Evolutionary conservation across 306 rosid genomes (phyloP), one percentile per base, ranked within the genome.

Genomic region (Quercus alba): DNA sequence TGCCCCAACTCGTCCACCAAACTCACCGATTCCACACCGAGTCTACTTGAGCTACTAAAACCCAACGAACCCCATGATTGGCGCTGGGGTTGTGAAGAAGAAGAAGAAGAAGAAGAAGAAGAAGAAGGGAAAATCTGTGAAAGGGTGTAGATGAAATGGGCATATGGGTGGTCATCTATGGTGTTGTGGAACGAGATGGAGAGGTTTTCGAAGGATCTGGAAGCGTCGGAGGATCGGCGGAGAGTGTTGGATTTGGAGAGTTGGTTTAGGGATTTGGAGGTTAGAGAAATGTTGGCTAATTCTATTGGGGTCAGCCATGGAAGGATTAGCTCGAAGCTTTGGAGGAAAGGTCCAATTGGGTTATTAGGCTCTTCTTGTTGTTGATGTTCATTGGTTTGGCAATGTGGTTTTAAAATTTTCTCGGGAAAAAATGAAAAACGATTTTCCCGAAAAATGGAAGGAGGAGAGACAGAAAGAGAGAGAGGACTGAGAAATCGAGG

Each of bases 81-180:
- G 72, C 93, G 91, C 0, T 35, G 57, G 55, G 35, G 54, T 21
- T 12, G 57, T 17, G 80, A 81, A 6, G 76, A 77, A 68, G 64
- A 18, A 59, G 64, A 18, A 31, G 85, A 52, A 11, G 83, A n/a
- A 23, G 25, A 23, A 59, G 64, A 18, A 23, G 25, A 23, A 59
- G 64, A 18, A 31, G 85, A 52, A 11, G 83, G 75, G 0, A 84
- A 52, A 30, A 83, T 52, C 4, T 75, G 83, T 51, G 88, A 83
- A 13, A 88, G 89, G 62, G 92, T 85, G 78, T 94, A 94, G 84
- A 88, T 67, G 87, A 92, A 92, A 88, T 73, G 79, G 9, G 91
- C 86, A 73, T 94, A 92, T 0, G 86, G 89, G 73, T 72, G 83
- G 15, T 80, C 5, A 18, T 83, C 88, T 38, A 81, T 56, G 31